These are phyloP conservation scores for Xylaria intraflava DNA, from an alignment of 495 filamentous ascomycete species.

Conservation along the genomic window DNA sequence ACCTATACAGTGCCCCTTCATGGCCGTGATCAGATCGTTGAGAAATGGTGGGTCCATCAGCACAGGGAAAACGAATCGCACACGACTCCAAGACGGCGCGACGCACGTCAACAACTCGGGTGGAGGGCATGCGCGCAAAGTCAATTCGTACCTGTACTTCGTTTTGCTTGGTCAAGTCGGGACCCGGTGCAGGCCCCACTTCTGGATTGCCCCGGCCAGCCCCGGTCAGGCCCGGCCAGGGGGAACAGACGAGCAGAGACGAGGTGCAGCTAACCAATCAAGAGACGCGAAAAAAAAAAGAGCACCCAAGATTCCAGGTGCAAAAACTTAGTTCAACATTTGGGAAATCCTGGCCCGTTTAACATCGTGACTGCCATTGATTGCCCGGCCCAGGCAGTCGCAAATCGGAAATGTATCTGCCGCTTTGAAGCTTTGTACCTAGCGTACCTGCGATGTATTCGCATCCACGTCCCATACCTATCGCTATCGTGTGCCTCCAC, in stretches of 20 bases:
- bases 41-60: constrained; percentile 16
- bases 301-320: constrained; percentile 4
- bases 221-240: no score
- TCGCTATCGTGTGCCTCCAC: background rate
- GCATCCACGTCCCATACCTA: constrained; percentile 1
- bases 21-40: constrained; percentile 16
- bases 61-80: background rate
- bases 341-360: constrained; percentile 23
- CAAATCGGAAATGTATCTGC: no score
- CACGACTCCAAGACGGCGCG: background rate
- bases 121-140: no score
- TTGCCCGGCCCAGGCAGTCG: no score
- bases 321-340: constrained; percentile 27
- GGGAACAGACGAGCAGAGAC: constrained; percentile 1
- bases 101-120: background rate
- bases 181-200: no score
- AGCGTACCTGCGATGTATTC: background rate
- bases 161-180: background rate
- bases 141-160: no score
- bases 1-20: background rate
- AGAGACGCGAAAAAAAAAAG: constrained; percentile 3
- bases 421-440: no score
- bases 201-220: constrained; percentile 9
- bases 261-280: constrained; percentile 3
- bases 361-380: constrained; percentile 6